Evolutionary conservation across 2,329 filamentous ascomycete genomes (phyloP).

Genomic region (Xylariomycetidae sp.): DNA sequence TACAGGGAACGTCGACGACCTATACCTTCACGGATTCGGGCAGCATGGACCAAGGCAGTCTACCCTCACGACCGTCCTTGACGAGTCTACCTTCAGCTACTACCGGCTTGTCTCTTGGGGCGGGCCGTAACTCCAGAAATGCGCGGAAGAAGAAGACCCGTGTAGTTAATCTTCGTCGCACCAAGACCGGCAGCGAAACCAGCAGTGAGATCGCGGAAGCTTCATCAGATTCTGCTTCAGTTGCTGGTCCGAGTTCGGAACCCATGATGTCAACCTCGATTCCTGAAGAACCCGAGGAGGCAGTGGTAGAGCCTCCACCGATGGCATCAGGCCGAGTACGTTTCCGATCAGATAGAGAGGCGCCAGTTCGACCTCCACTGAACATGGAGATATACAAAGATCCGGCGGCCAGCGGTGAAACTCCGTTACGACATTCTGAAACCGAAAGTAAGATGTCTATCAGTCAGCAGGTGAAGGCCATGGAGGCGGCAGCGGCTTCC

Average conservation of each 20-base stretch:
- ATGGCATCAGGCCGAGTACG: constrained; percentile 34
- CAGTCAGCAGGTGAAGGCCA: constrained; percentile 20
- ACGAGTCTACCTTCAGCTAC: constrained; percentile 55
- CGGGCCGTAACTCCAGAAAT: constrained; percentile 51
- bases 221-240: constrained; percentile 47
- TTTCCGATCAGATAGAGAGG: constrained; percentile 29
- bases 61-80: constrained; percentile 64
- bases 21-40: constrained; percentile 70
- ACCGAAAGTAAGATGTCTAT: constrained; percentile 7
- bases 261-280: constrained; percentile 50
- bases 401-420: constrained; percentile 14
- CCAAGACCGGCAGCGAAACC: constrained; percentile 45
- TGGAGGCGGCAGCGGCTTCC: constrained; percentile 16
- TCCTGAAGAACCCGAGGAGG: constrained; percentile 53
- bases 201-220: constrained; percentile 45
- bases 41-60: constrained; percentile 55
- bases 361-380: constrained; percentile 25
- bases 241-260: constrained; percentile 56
- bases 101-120: constrained; percentile 57
- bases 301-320: constrained; percentile 20
- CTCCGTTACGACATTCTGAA: too few relatives aligned
- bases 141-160: constrained; percentile 76
- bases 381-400: constrained; percentile 29
- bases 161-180: constrained; percentile 72
- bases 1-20: constrained; percentile 51